Base-by-base conservation (phyloP, 306 rosid genomes). In the Erythrophleum fordii region DNA sequence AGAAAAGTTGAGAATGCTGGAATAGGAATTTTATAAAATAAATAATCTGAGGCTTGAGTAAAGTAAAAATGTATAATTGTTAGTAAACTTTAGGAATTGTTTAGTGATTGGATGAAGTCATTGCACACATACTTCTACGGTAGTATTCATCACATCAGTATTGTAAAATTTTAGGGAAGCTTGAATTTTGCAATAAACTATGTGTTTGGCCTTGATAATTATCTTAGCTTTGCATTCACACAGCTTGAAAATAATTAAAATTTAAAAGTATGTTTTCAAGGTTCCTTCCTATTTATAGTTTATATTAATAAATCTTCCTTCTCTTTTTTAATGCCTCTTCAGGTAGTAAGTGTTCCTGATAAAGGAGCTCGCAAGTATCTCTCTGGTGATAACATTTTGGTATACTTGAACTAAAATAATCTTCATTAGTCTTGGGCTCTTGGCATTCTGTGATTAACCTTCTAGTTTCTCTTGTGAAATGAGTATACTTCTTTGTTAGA, bases 301-400 rank as follows among this genome's bases (percentile, higher is more conserved):
- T 46, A 69, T 52, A 65, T 77, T 28, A 83, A 48, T 23, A 55
- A 28, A 42, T 62, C 60, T 18, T 7, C 59, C 29, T 23, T 53
- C 55, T 76, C 71, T 65, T 71, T 62, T 77, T 23, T 60, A 1
- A 10, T 1, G 3, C 18, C 35, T 10, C 42, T 29, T 75, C 86
- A 91, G 96, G 88, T 87, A 59, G 93, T 91, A 53, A 88, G 82
- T 73, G 85, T 91, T 86, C 89, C 92, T 41, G 92, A 88, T 81
- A 90, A 84, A 88, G 94, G 92, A 80, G 79, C 92, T 75, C 81
- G 83, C 81, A 88, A 72, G 82, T 89, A 86, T 88, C 89, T 85
- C 34, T 85, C 77, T 26, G 85, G 87, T 51, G 94, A 92, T 78
- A 83, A 64, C 66, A 66, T 92, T 72, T 87, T 82, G 91, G 94